A percentile compares a stretch with the other conserved stretches of the same genome.
Evolutionary conservation across 345 rosid genomes (phyloP).

Genomic region (Pseudoturritis turrita): DNA sequence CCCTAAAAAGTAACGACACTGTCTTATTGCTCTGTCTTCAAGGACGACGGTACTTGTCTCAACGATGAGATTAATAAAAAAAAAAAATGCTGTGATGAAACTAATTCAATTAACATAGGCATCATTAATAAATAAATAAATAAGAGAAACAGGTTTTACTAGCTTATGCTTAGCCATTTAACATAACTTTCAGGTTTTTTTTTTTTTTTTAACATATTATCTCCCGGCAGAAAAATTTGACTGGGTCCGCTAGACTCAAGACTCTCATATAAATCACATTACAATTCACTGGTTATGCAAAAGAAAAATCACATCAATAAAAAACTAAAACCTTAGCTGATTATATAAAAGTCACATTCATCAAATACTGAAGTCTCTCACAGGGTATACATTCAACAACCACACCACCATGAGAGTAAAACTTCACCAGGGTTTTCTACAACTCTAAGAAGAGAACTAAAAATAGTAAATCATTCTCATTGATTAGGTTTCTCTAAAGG

Average conservation of each 20-base stretch:
- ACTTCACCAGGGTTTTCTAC: neutral
- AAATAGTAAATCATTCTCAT: slow-evolving; percentile 10
- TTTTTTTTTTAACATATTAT: neutral
- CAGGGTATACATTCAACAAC: slow-evolving; percentile 20
- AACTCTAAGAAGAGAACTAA: slow-evolving; percentile 16
- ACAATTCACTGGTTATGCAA: neutral
- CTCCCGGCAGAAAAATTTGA: neutral
- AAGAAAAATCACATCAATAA: neutral
- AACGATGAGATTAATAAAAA: too few species aligned
- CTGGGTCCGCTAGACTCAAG: neutral
- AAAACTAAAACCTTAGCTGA: neutral
- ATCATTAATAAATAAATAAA: neutral
- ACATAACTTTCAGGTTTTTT: too few species aligned
- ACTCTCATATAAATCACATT: neutral
- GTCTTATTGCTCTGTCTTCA: slow-evolving; percentile 20
- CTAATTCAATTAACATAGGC: too few species aligned
- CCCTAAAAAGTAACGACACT: slow-evolving; percentile 21
- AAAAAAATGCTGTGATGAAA: too few species aligned
- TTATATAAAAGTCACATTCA: slow-evolving; percentile 11
- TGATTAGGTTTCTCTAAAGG: neutral
- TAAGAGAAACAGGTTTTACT: slow-evolving; percentile 1
- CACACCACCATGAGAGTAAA: slow-evolving; percentile 21
- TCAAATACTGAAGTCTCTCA: slow-evolving; percentile 9
- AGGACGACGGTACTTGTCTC: neutral
- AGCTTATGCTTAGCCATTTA: neutral